Percentiles rank a stretch among this genome's conserved stretches.
These are phyloP conservation scores for Talaromyces adpressus DNA, from an alignment of 495 filamentous ascomycete genomes.

Conservation along the genomic window DNA sequence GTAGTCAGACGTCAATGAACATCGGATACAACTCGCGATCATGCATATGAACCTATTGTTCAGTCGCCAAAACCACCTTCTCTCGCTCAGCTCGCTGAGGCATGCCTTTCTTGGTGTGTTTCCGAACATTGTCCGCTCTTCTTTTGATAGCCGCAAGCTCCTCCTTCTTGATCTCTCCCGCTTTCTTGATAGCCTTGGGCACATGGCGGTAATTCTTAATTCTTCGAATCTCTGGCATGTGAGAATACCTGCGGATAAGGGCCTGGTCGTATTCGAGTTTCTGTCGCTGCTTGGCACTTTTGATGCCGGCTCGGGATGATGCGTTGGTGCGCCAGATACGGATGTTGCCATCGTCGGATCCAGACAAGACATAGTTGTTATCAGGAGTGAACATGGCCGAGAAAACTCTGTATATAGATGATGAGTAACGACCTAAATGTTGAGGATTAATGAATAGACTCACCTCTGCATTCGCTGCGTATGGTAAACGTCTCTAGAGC, in stretches of 20 bases:
- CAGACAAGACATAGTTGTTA: conserved; percentile 77
- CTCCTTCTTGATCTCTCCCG: conserved; percentile 89
- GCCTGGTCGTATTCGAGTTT: conserved; percentile 90
- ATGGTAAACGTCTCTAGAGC: conserved; percentile 91
- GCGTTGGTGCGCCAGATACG: conserved; percentile 87
- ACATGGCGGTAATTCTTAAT: conserved; percentile 88
- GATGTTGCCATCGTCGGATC: conserved; percentile 89
- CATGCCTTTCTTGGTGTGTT: conserved; percentile 72
- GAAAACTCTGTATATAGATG: conserved; percentile 56
- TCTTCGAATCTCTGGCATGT: conserved; percentile 93
- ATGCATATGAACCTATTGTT: conserved; percentile 45
- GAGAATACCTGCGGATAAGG: conserved; percentile 73
- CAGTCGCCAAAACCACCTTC: conserved; percentile 77
- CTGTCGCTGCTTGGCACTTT: conserved; percentile 72
- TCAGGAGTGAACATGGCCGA: conserved; percentile 78
- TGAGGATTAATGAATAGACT: conserved; percentile 3
- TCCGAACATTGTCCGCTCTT: conserved; percentile 88
- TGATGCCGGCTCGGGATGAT: conserved; percentile 77
- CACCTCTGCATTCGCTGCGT: conserved; percentile 91
- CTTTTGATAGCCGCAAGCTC: conserved; percentile 82
- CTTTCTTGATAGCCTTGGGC: conserved; percentile 95
- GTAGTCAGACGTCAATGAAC: no score
- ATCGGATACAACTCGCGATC: background rate
- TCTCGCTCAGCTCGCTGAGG: conserved; percentile 77
- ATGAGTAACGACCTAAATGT: conserved; percentile 9